Evolutionary conservation across 2,329 filamentous ascomycete genomes (phyloP), one percentile per base, ranked within the genome.

Genomic region (Fusarium tupiense): DNA sequence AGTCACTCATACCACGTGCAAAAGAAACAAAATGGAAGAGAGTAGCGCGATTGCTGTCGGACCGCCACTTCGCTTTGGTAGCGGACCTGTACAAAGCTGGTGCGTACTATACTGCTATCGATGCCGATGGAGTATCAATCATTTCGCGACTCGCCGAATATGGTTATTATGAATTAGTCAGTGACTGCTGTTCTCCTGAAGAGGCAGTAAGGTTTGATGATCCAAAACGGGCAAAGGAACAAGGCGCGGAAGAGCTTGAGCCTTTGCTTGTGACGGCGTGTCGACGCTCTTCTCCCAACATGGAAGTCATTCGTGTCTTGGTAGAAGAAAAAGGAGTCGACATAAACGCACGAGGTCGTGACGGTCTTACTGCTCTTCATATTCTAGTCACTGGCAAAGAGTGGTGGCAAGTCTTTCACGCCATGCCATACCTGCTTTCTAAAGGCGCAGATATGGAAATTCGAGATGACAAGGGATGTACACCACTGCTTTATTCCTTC

Each of bases 371-470:
- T 33, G 58, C 69, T 8, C 64, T 76, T 16, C 70, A 77, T 52
- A 5, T 44, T 6, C 56, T 77, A 13, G 59, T 73, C 29, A 10
- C 5, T 13, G 56, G 64, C 5, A 29, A 14, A 11, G 33, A 49
- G 16, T 75, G 70, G 72, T 77, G 74, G 74, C 67, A 77, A 38
- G 56, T 54, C 12, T 59, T 73, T 35, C 63, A 61, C 22, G 74
- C 54, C n/a, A 63, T 77, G 16, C 70, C 63, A 31, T 76, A 77
- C 20, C n/a, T 77, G 31, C 35, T 75, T 19, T 76, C 70, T 22
- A 64, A 64, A 26, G 74, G 75, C 5, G 74, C 69, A 8, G 37
- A 69, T 22, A 37, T 74, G 29, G 61, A 77, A 41, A 50, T 41
- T 41, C 57, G 54, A 20, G 35, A 75, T 20, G 8, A 13, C 3